phyloP scores from a whole-genome alignment of 2,329 filamentous ascomycete species.

The Dothistroma septosporum region DNA sequence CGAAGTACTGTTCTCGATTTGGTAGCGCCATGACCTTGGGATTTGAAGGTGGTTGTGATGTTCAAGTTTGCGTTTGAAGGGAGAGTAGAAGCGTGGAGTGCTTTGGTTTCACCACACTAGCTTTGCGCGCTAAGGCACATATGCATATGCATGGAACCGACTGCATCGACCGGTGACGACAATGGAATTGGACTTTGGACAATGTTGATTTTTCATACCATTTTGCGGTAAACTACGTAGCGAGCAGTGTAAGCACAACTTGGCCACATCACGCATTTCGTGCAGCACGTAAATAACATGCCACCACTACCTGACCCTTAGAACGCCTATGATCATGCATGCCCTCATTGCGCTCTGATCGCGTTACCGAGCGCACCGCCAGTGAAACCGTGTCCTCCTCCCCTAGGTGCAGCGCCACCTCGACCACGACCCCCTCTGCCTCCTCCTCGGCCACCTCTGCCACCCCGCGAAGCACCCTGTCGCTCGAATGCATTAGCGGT shows the following conservation, averaged over 20 bases:
- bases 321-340: conserved; percentile 14
- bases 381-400: conserved; percentile 76
- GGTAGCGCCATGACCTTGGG: background rate
- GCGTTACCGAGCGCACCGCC: conserved; percentile 68
- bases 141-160: background rate
- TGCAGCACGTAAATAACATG: conserved; percentile 7
- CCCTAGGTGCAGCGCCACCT: conserved; percentile 63
- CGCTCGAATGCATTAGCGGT: conserved; percentile 93
- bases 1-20: background rate
- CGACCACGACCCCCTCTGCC: conserved; percentile 56
- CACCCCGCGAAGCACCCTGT: conserved; percentile 72
- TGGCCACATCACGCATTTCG: conserved; percentile 1
- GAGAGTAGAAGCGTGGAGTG: background rate
- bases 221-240: background rate
- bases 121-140: background rate
- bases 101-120: background rate
- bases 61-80: background rate
- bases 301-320: conserved; percentile 3
- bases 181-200: background rate
- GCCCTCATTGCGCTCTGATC: conserved; percentile 44
- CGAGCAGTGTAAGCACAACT: background rate
- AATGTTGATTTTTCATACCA: background rate
- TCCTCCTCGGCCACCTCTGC: conserved; percentile 60
- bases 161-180: background rate
- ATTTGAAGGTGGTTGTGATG: background rate